Evolutionary conservation across 768 basidiomycete genomes (phyloP).

Genomic region (Cystofilobasidium ferigula): DNA sequence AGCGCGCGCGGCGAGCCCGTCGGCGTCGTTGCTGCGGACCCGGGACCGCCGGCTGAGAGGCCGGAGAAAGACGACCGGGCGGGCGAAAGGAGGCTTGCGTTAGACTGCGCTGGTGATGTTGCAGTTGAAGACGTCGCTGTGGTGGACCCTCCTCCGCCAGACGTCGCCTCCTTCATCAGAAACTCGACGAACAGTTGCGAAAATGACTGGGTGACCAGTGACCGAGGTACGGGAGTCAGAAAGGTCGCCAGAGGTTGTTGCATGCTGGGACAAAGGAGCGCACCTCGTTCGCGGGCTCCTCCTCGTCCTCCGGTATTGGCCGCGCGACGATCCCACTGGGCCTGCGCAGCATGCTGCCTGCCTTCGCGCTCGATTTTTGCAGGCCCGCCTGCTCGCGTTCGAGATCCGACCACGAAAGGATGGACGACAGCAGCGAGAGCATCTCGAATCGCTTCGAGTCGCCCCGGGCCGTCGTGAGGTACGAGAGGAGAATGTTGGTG

Average conservation of each 20-base stretch:
- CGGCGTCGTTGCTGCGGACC: neutral
- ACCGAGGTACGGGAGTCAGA: neutral
- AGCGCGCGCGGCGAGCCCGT: neutral
- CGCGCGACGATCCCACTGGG: constrained; percentile 17
- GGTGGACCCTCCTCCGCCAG: neutral
- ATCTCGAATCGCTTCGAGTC: constrained; percentile 97
- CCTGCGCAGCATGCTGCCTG: constrained; percentile 27
- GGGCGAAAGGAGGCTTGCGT: constrained; percentile 9
- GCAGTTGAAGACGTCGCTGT: neutral
- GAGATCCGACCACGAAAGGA: constrained; percentile 82
- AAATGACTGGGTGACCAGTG: constrained; percentile 57
- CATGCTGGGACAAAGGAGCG: neutral
- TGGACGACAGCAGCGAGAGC: constrained; percentile 72
- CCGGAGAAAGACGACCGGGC: neutral
- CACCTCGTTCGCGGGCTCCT: constrained; percentile 37
- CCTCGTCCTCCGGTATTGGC: constrained; percentile 30
- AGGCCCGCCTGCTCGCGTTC: constrained; percentile 88
- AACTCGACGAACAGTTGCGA: constrained; percentile 97
- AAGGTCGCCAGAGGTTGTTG: neutral
- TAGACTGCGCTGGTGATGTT: neutral
- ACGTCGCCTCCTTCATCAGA: constrained; percentile 71
- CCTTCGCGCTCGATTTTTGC: constrained; percentile 42
- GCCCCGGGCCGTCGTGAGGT: constrained; percentile 76
- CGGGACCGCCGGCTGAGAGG: neutral
- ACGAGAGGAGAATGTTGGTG: constrained; percentile 82